A percentile compares a stretch with the other conserved stretches of the same genome.
These are phyloP conservation scores for Erigeron canadensis DNA, from an alignment of 129 eudicot species.

Conservation along the genomic window DNA sequence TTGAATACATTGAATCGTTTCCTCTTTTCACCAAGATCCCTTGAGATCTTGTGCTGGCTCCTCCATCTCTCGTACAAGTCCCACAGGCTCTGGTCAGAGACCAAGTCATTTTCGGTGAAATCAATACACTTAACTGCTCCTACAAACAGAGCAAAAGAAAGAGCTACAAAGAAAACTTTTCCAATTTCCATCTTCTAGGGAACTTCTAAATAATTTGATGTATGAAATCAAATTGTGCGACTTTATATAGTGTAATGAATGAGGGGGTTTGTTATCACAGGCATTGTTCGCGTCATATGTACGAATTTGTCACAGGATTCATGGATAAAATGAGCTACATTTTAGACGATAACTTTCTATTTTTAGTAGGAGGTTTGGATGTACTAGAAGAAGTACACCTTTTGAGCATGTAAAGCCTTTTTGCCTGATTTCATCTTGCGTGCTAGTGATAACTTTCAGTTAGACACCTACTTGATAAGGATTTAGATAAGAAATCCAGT, in stretches of 20 bases:
- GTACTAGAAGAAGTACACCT: slow-evolving; percentile 14
- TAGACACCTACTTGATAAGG: slow-evolving; percentile 31
- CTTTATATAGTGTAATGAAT: slow-evolving; percentile 24
- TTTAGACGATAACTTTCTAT: slow-evolving; percentile 36
- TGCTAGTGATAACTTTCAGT: slow-evolving; percentile 39
- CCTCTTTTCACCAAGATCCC: slow-evolving; percentile 59
- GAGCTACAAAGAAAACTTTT: slow-evolving; percentile 36
- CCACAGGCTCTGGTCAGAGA: slow-evolving; percentile 71
- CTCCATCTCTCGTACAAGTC: slow-evolving; percentile 80
- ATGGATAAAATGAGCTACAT: slow-evolving; percentile 29
- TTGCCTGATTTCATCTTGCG: slow-evolving; percentile 33
- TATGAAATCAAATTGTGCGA: neutral
- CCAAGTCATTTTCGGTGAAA: slow-evolving; percentile 64
- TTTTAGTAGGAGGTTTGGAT: slow-evolving; percentile 39
- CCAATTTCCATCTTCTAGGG: slow-evolving; percentile 33
- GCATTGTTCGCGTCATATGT: slow-evolving; percentile 23
- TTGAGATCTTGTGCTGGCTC: slow-evolving; percentile 70
- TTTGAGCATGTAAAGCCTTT: slow-evolving; percentile 23
- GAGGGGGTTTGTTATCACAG: slow-evolving; percentile 30
- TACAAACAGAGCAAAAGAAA: slow-evolving; percentile 38
- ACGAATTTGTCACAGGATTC: slow-evolving; percentile 29
- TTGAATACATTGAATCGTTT: slow-evolving; percentile 81
- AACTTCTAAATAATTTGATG: slow-evolving; percentile 12
- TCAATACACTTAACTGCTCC: slow-evolving; percentile 52
- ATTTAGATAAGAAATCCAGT: neutral